Conservation (phyloP, 768 basidiomycete species). For the Termitomyces sp. region DNA sequence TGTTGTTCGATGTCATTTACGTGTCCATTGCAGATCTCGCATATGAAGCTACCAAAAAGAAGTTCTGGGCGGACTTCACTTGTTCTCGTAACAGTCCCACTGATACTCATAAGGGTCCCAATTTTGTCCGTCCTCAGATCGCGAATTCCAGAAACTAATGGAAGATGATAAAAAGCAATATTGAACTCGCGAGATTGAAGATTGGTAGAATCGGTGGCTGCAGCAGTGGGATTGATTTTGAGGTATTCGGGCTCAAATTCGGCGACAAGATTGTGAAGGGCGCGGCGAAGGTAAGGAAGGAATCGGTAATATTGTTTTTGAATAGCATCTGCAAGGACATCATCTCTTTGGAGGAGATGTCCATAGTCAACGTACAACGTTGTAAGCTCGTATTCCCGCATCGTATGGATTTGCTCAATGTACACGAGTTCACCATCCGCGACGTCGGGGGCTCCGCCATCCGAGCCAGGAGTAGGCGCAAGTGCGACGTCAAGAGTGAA, state of each 20-base stretch:
- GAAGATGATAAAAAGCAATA: slow-evolving; percentile 93
- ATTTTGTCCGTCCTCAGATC: slow-evolving; percentile 92
- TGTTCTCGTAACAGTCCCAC: slow-evolving; percentile 95
- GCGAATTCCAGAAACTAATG: slow-evolving; percentile 91
- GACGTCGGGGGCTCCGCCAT: slow-evolving; percentile 55
- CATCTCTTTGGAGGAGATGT: slow-evolving; percentile 86
- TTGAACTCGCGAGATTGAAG: slow-evolving; percentile 91
- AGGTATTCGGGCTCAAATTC: slow-evolving; percentile 92
- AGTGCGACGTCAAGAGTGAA: slow-evolving; percentile 82
- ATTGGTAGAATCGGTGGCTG: slow-evolving; percentile 81
- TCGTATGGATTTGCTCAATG: slow-evolving; percentile 89
- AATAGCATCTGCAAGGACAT: slow-evolving; percentile 91
- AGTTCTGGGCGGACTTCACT: slow-evolving; percentile 97
- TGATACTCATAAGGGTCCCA: slow-evolving; percentile 91
- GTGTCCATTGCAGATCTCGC: slow-evolving; percentile 81
- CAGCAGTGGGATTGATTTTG: slow-evolving; percentile 90
- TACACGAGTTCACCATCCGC: slow-evolving; percentile 71
- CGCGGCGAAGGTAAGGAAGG: slow-evolving; percentile 89
- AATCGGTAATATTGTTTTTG: slow-evolving; percentile 96
- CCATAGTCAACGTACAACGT: slow-evolving; percentile 96
- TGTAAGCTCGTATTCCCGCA: slow-evolving; percentile 92
- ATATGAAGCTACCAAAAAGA: slow-evolving; percentile 89
- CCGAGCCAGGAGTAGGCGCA: slow-evolving; percentile 76
- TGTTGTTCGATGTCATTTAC: slow-evolving; percentile 97
- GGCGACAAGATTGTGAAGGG: slow-evolving; percentile 85